Evolutionary conservation across 73 alveolate species (phyloP).

Genomic region (Paramecium pentaurelia): DNA sequence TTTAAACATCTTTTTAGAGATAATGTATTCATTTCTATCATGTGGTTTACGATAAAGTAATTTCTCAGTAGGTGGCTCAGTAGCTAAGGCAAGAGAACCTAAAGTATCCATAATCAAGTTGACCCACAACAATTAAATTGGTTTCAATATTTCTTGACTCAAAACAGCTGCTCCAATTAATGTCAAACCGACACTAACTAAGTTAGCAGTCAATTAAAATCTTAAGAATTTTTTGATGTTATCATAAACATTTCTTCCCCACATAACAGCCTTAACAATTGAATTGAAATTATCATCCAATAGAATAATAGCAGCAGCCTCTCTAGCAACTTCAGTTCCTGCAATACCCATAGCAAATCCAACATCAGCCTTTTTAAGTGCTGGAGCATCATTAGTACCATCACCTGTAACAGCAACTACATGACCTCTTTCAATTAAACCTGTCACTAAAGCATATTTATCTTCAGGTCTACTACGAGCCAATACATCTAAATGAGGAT

Average conservation of each 20-base stretch:
- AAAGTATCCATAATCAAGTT: conserved; percentile 85
- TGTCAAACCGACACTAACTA: conserved; percentile 84
- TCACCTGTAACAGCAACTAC: conserved; percentile 99
- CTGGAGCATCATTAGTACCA: conserved; percentile 99
- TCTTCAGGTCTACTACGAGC: conserved; percentile 98
- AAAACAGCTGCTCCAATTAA: conserved; percentile 85
- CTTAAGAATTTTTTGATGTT: conserved; percentile 84
- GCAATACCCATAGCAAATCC: conserved; percentile 98
- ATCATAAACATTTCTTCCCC: conserved; percentile 92
- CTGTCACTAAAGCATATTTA: conserved; percentile 92
- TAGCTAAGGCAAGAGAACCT: conserved; percentile 92
- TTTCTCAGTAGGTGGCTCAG: conserved; percentile 91
- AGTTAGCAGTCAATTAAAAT: conserved; percentile 92
- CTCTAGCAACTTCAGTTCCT: conserved; percentile 98
- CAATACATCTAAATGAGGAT: conserved; percentile 77
- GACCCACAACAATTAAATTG: conserved; percentile 92
- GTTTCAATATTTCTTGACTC: conserved; percentile 83
- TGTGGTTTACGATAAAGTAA: conserved; percentile 80
- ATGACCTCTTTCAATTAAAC: conserved; percentile 88
- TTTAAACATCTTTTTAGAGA: conserved; percentile 81
- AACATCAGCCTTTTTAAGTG: conserved; percentile 92
- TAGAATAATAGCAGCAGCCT: conserved; percentile 92
- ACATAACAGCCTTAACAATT: conserved; percentile 85
- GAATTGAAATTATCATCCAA: conserved; percentile 96
- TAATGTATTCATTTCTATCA: conserved; percentile 76